Evolutionary conservation across 371 early-diverging fungal species (phyloP).

Genomic region (Dinochytrium kinnereticum): DNA sequence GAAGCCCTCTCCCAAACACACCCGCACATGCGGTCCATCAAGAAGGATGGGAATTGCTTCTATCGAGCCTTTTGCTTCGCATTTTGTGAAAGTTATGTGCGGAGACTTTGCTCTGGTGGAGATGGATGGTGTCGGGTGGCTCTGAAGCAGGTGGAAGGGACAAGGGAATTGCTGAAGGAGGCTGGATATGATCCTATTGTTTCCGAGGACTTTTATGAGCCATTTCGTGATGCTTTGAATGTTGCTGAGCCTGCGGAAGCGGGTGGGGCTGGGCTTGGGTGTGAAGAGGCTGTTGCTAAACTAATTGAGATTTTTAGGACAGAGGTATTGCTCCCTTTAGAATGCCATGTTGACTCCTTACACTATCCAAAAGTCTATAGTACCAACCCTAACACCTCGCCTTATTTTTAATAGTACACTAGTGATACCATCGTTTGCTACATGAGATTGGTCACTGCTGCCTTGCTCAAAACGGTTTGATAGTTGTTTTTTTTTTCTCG

Average conservation of each 20-base stretch:
- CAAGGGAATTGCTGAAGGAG: conserved; percentile 24
- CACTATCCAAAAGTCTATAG: no score
- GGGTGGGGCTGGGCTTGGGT: not conserved
- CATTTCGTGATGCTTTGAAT: conserved; percentile 35
- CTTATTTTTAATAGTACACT: conserved; percentile 29
- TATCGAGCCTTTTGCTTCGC: conserved; percentile 54
- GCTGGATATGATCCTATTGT: conserved; percentile 48
- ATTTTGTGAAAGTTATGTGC: conserved; percentile 45
- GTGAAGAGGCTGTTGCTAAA: conserved; percentile 9
- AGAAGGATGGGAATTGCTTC: conserved; percentile 61
- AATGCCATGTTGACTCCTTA: conserved; percentile 19
- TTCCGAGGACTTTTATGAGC: conserved; percentile 54
- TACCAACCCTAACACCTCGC: not conserved
- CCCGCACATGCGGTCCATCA: conserved; percentile 38
- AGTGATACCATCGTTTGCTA: conserved; percentile 57
- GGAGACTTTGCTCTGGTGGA: not conserved
- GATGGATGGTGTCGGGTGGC: conserved; percentile 37
- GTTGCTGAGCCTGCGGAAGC: not conserved
- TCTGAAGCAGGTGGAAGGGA: conserved; percentile 23
- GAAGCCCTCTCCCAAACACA: conserved; percentile 26
- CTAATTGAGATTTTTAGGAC: conserved; percentile 28
- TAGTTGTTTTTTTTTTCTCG: not conserved
- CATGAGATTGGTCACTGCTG: conserved; percentile 53
- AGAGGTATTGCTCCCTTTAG: conserved; percentile 1
- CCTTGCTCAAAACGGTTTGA: conserved; percentile 49